phyloP scores from a whole-genome alignment of 306 rosid genomes.

The Prunus davidiana region DNA sequence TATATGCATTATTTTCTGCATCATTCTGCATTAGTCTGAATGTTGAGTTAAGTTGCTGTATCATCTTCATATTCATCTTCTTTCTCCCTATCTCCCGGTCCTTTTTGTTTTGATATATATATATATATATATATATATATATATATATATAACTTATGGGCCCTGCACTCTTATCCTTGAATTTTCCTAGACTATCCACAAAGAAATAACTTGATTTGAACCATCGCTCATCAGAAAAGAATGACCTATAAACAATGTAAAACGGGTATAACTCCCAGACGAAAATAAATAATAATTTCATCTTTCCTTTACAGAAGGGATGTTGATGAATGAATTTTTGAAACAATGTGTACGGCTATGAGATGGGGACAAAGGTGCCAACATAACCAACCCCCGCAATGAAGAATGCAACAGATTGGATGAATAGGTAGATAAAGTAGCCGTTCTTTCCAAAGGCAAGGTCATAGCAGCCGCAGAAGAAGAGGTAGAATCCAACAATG shows the following conservation, averaged over 20 bases:
- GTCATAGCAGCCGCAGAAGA: slow-evolving; percentile 78
- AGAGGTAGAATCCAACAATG: slow-evolving; percentile 69
- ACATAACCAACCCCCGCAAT: slow-evolving; percentile 79
- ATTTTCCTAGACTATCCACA: not conserved
- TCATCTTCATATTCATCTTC: too few species aligned
- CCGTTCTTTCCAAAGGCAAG: slow-evolving; percentile 64
- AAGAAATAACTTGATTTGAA: not conserved
- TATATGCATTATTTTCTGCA: too few species aligned
- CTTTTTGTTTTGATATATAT: too few species aligned
- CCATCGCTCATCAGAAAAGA: not conserved
- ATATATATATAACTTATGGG: not conserved
- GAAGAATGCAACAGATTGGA: slow-evolving; percentile 87
- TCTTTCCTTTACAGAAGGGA: slow-evolving; percentile 20
- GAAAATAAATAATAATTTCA: not conserved
- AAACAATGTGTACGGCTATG: slow-evolving; percentile 27
- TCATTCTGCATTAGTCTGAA: too few species aligned
- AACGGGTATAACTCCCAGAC: too few species aligned
- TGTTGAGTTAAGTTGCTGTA: too few species aligned
- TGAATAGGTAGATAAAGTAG: slow-evolving; percentile 76
- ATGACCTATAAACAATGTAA: not conserved
- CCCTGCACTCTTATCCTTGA: not conserved
- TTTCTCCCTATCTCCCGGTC: too few species aligned
- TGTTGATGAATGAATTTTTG: slow-evolving; percentile 6
- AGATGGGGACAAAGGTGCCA: slow-evolving; percentile 67
- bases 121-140: too few species aligned